Evolutionary conservation across 164 flowering plant species (phyloP), one percentile per base, ranked within the genome.

Genomic region (Echeveria elegans): DNA sequence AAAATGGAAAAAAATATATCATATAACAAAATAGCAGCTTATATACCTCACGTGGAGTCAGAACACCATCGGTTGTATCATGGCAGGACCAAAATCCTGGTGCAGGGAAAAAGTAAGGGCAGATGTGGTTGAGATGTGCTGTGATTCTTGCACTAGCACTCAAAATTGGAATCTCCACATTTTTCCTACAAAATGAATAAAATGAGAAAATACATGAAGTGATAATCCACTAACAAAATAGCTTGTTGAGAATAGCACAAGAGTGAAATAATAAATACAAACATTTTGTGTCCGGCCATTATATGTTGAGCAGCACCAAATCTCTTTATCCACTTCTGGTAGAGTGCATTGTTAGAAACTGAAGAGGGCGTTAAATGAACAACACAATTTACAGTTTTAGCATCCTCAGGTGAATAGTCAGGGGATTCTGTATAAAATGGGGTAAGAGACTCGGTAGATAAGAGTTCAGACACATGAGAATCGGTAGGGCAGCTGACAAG

Each of bases 261-360:
- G 9, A 10, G 23, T 9, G 37, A 15, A 45, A 1, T 14, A 65
- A 41, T 24, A 21, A 15, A 16, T 15, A 37, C 83, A 74, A 66
- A 95, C 99, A 69, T 76, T 79, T 81, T 81, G 83, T 90, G 96
- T 70, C 99, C 99, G 75, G 96, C 97, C 84, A 95, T 82, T 73
- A 95, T 82, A 73, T 95, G 99, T 73, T 95, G 92, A 36, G 91
- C 88, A 32, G 79, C 77, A 64, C 81, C 83, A 75, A 95, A 92
- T 81, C 83, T 88, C 69, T 75, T 80, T 96, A 92, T 89, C 99
- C 97, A 95, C 11, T 73, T 77, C 68, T 82, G 83, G 74, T 94
- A 94, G 45, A 72, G 76, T 23, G 73, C 15, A 11, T 69, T 31
- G 76, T 80, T 32, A 65, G 78, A 69, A 31, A 94, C 77, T 53